A percentile compares a stretch with the other conserved stretches of the same genome.
These are phyloP conservation scores for Suhomyces coccinellae DNA, from an alignment of 1,139 yeast genomes.

Conservation along the genomic window DNA sequence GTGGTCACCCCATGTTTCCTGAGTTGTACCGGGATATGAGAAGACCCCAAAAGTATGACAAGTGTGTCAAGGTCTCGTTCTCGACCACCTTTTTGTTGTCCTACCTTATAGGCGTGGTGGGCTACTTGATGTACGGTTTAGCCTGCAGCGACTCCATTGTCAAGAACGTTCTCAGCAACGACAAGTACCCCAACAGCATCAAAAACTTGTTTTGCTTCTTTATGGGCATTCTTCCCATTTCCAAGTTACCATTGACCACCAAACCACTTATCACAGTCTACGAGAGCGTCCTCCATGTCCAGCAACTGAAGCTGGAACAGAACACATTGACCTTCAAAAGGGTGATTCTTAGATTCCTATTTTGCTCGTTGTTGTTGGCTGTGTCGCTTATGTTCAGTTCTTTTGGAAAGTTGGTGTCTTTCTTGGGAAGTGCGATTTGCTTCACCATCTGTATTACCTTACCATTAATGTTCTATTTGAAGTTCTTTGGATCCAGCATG, in stretches of 20 bases:
- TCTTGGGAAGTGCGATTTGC: constrained; percentile 80
- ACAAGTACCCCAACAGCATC: constrained; percentile 34
- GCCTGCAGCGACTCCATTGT: constrained; percentile 40
- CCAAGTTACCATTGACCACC: constrained; percentile 42
- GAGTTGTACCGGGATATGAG: constrained; percentile 81
- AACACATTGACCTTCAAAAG: constrained; percentile 4
- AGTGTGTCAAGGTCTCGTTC: constrained; percentile 35
- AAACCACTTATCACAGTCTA: constrained; percentile 45
- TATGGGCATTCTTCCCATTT: constrained; percentile 43
- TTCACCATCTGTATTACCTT: constrained; percentile 76
- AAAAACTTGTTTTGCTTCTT: constrained; percentile 33
- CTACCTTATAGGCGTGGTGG: constrained; percentile 35
- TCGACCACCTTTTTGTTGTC: constrained; percentile 35
- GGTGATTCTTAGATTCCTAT: constrained; percentile 25
- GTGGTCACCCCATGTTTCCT: constrained; percentile 87
- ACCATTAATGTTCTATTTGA: constrained; percentile 71
- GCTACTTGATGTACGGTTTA: constrained; percentile 44
- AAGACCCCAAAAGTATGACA: constrained; percentile 52
- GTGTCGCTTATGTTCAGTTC: constrained; percentile 66
- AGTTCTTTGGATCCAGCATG: constrained; percentile 52
- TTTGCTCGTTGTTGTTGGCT: constrained; percentile 32
- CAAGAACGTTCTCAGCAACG: constrained; percentile 39
- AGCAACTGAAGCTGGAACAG: not conserved
- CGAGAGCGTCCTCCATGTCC: constrained; percentile 23
- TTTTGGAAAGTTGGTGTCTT: constrained; percentile 81